Evolutionary conservation across 768 basidiomycete species (phyloP).

Genomic region (Xerocomellus chrysenteron): DNA sequence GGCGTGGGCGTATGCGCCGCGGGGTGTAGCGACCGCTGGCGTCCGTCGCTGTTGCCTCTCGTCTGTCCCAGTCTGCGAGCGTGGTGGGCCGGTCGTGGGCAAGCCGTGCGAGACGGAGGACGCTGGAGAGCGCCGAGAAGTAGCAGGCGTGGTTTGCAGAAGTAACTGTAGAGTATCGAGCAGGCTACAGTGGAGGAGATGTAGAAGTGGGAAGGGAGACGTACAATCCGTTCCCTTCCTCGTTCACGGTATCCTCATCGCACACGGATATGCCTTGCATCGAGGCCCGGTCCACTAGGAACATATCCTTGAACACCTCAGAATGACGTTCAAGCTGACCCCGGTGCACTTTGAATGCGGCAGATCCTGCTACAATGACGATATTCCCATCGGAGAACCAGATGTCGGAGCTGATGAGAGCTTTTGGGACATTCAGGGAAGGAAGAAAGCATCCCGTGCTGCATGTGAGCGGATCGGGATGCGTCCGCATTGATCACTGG

Average conservation of each 20-base stretch:
- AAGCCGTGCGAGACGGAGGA: slow-evolving; percentile 63
- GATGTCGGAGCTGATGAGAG: slow-evolving; percentile 51
- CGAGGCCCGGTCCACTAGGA: slow-evolving; percentile 62
- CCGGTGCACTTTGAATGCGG: slow-evolving; percentile 71
- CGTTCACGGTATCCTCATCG: slow-evolving; percentile 7
- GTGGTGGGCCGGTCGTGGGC: slow-evolving; percentile 65
- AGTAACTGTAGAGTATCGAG: slow-evolving; percentile 45
- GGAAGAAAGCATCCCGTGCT: slow-evolving; percentile 8
- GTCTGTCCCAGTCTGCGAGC: slow-evolving; percentile 64
- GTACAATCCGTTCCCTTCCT: slow-evolving; percentile 54
- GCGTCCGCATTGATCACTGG: slow-evolving; percentile 16
- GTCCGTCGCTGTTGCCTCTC: slow-evolving; percentile 58
- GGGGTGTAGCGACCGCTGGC: slow-evolving; percentile 52
- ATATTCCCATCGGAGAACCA: slow-evolving; percentile 78
- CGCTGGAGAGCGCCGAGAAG: slow-evolving; percentile 59
- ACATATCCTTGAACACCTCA: slow-evolving; percentile 69
- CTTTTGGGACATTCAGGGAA: slow-evolving; percentile 15
- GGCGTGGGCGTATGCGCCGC: slow-evolving; percentile 61
- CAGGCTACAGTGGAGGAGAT: not conserved
- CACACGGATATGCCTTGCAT: not conserved
- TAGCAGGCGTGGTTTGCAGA: slow-evolving; percentile 48
- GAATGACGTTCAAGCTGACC: slow-evolving; percentile 75
- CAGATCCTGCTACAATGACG: slow-evolving; percentile 53
- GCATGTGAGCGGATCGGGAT: slow-evolving; percentile 27
- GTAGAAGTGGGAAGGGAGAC: slow-evolving; percentile 23